Percentiles rank a stretch among this genome's conserved stretches.
Evolutionary conservation across 1,284 basidiomycete species (phyloP).

Genomic region (Somion occarium): DNA sequence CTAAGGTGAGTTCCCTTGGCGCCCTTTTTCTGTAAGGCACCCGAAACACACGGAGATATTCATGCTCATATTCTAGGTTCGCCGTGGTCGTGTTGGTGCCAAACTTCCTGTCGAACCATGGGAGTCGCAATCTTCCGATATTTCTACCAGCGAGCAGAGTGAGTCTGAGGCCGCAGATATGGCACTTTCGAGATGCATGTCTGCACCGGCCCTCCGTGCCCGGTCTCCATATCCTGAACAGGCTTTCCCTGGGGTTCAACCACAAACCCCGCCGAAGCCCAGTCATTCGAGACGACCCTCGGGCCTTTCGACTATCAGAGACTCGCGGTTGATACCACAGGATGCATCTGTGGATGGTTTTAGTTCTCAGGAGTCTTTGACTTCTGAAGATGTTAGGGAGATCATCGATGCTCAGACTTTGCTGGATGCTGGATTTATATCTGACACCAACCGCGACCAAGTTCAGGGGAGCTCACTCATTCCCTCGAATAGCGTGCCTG

Average conservation of each 20-base stretch:
- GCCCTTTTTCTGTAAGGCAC: too few relatives aligned
- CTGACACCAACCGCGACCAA: not conserved
- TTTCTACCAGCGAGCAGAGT: conserved; percentile 1
- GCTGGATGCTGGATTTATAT: not conserved
- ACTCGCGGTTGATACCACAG: conserved; percentile 22
- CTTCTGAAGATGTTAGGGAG: conserved; percentile 9
- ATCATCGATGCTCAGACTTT: not conserved
- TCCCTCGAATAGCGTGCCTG: not conserved
- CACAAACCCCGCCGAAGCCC: conserved; percentile 13
- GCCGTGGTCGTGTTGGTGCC: conserved; percentile 17
- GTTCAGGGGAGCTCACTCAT: not conserved
- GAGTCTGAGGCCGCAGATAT: not conserved
- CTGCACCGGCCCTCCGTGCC: conserved; percentile 3
- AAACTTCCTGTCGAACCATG: conserved; percentile 17
- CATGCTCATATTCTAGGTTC: conserved; percentile 10
- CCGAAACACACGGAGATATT: too few relatives aligned
- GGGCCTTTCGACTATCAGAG: conserved; percentile 23
- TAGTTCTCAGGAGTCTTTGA: not conserved
- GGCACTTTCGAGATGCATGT: too few relatives aligned
- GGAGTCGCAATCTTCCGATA: conserved; percentile 3
- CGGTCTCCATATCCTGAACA: conserved; percentile 8
- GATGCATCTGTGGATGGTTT: conserved; percentile 7
- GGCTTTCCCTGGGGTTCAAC: not conserved
- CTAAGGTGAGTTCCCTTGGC: conserved; percentile 44
- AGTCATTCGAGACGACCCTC: conserved; percentile 23